Evolutionary conservation across 495 filamentous ascomycete genomes (phyloP), one percentile per base, ranked within the genome.

Genomic region (Emericellopsis terricola): DNA sequence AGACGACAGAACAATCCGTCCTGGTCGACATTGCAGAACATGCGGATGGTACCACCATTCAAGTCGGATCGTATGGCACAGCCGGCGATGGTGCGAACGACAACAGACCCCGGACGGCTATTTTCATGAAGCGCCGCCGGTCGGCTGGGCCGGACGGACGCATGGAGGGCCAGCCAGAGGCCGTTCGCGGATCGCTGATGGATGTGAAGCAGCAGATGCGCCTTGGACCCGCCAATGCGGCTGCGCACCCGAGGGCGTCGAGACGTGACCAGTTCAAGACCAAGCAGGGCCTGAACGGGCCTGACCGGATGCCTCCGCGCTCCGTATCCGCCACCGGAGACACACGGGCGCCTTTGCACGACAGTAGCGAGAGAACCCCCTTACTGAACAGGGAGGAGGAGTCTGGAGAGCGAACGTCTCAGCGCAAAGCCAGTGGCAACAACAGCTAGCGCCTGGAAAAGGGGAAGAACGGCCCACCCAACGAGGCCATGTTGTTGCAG

Each of bases 241-340:
- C 89, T 2, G 81, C 71, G 34, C 71, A 79, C 23, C 89, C 89
- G 3, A 75, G 78, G 40, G 60, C 69, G 35, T 94, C 89, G 2
- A 75, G 76, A n/a, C 87, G 83, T 38, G 76, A 76, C 20, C 76
- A 73, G 9, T 85, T 97, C 33, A 94, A 94, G 53, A 87, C 93
- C 53, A 94, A 94, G 53, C 72, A 71, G 5, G 72, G 69, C 13
- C 16, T 29, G 11, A 11, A 6, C 6, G 23, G 23, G 23, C 23
- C 23, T 6, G 11, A 11, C 11, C 11, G 6, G 6, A 6, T 11
- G 23, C 6, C 11, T 6, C 23, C 23, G 23, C 23, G 23, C 6
- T 26, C 23, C 6, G 11, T 26, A 26, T 26, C 23, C 6, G 23
- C 23, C 6, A 11, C 6, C 11, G 23, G 23, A 11, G 6, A 6